Evolutionary conservation across 345 rosid species (phyloP).

Genomic region (Zanthoxylum bungeanum): DNA sequence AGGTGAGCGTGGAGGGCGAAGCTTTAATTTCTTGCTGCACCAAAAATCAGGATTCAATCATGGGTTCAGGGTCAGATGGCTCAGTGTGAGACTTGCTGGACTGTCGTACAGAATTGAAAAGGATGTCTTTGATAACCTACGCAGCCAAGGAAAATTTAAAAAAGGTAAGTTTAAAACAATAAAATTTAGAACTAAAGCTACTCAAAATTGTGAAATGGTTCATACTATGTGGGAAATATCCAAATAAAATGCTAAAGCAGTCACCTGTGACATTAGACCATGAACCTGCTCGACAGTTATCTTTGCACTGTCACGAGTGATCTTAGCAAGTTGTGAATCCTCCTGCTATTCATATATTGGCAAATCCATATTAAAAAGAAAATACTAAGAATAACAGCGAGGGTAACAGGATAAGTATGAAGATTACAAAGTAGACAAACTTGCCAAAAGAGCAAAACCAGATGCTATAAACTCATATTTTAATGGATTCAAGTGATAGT

Average conservation of each 20-base stretch:
- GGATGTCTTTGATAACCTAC: constrained; percentile 93
- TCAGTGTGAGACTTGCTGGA: constrained; percentile 48
- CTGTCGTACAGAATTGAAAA: constrained; percentile 81
- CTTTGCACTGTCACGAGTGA: constrained; percentile 94
- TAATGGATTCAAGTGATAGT: not conserved
- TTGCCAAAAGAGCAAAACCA: not conserved
- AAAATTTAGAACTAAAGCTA: not conserved
- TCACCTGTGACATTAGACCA: constrained; percentile 99
- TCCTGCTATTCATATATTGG: constrained; percentile 52
- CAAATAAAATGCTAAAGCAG: constrained; percentile 5
- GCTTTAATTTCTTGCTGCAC: constrained; percentile 14
- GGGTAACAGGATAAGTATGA: not conserved
- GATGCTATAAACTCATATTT: not conserved
- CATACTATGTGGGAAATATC: not conserved
- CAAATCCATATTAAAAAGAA: not conserved
- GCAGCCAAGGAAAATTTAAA: not conserved
- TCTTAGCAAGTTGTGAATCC: constrained; percentile 94
- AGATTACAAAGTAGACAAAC: not conserved
- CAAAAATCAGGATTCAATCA: constrained; percentile 70
- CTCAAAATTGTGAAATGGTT: not conserved
- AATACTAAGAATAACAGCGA: not conserved
- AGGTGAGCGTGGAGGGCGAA: not conserved
- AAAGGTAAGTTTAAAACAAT: not conserved
- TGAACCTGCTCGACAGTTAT: constrained; percentile 97
- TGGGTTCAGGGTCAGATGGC: constrained; percentile 82